These are phyloP conservation scores for Aspergillus neotritici DNA, from an alignment of 2,329 filamentous ascomycete species.

Conservation along the genomic window DNA sequence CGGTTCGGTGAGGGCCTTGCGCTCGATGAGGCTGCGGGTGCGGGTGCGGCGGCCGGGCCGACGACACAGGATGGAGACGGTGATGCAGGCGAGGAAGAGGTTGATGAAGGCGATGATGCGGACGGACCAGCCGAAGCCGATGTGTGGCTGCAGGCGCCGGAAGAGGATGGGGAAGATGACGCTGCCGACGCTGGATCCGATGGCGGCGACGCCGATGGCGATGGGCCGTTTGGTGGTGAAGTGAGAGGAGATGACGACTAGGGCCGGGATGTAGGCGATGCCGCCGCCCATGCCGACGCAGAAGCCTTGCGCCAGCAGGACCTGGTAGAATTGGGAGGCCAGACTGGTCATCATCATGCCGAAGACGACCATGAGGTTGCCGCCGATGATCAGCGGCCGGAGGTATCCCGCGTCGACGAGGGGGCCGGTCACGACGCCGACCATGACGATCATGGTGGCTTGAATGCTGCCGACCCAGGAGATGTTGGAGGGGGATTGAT, in stretches of 20 bases:
- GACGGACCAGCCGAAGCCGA: slow-evolving; percentile 58
- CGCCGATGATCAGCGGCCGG: slow-evolving; percentile 35
- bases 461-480: slow-evolving; percentile 47
- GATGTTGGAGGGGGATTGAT: slow-evolving; percentile 37
- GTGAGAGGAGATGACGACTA: slow-evolving; percentile 26
- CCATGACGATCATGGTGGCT: slow-evolving; percentile 43
- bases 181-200: slow-evolving; percentile 55
- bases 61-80: slow-evolving; percentile 34
- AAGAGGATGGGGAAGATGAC: slow-evolving; percentile 55
- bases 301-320: slow-evolving; percentile 44
- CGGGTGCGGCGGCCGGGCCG: slow-evolving; percentile 33
- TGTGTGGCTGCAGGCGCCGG: slow-evolving; percentile 48
- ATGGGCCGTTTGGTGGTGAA: slow-evolving; percentile 46
- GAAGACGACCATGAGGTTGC: slow-evolving; percentile 36
- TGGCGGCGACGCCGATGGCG: slow-evolving; percentile 53
- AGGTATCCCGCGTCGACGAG: slow-evolving; percentile 46
- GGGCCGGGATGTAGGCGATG: slow-evolving; percentile 27
- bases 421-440: slow-evolving; percentile 44
- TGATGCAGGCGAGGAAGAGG: slow-evolving; percentile 34
- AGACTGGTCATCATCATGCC: slow-evolving; percentile 29
- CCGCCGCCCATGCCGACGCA: slow-evolving; percentile 29
- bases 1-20: slow-evolving; percentile 34
- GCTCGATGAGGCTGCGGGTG: slow-evolving; percentile 38
- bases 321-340: slow-evolving; percentile 25
- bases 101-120: slow-evolving; percentile 53